A percentile compares a stretch with the other conserved stretches of the same genome.
Evolutionary conservation across 2,329 filamentous ascomycete species (phyloP).

Genomic region (Metarhizium brunneum): DNA sequence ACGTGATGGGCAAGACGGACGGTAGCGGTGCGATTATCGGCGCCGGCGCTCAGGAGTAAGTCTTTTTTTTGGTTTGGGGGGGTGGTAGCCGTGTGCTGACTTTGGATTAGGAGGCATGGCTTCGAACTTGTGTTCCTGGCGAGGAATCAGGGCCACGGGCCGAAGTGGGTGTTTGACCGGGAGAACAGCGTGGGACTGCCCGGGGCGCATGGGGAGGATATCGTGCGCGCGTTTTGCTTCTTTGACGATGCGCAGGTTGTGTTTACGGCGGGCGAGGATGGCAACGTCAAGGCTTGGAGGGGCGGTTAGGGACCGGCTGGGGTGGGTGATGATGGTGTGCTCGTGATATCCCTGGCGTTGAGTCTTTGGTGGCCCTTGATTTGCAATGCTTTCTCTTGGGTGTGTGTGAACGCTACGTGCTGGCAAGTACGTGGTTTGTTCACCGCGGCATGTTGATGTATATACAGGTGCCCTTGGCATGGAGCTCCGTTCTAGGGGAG

Average conservation of each 20-base stretch:
- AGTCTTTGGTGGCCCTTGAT: too few relatives aligned
- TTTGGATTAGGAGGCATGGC: conserved; percentile 33
- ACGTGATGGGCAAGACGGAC: conserved; percentile 51
- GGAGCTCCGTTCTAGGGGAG: background rate
- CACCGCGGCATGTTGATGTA: too few relatives aligned
- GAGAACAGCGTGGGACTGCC: conserved; percentile 48
- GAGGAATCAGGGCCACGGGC: conserved; percentile 27
- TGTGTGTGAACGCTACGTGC: too few relatives aligned
- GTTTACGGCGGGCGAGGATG: conserved; percentile 51
- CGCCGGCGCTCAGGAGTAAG: conserved; percentile 58
- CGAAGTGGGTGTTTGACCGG: conserved; percentile 43
- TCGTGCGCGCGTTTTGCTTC: conserved; percentile 56
- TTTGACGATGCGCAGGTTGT: conserved; percentile 50
- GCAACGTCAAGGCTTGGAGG: conserved; percentile 47
- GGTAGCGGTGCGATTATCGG: conserved; percentile 52
- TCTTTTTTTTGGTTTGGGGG: background rate
- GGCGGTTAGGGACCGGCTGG: conserved; percentile 10
- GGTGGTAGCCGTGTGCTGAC: background rate
- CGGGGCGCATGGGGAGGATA: conserved; percentile 54
- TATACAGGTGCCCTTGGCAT: too few relatives aligned
- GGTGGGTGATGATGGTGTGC: background rate
- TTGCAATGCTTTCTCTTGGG: too few relatives aligned
- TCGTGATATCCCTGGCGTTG: background rate
- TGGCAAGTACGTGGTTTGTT: too few relatives aligned
- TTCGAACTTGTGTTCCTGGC: conserved; percentile 54